These are phyloP conservation scores for Penstemon newberryi DNA, from an alignment of 257 asterid genomes.

Conservation along the genomic window DNA sequence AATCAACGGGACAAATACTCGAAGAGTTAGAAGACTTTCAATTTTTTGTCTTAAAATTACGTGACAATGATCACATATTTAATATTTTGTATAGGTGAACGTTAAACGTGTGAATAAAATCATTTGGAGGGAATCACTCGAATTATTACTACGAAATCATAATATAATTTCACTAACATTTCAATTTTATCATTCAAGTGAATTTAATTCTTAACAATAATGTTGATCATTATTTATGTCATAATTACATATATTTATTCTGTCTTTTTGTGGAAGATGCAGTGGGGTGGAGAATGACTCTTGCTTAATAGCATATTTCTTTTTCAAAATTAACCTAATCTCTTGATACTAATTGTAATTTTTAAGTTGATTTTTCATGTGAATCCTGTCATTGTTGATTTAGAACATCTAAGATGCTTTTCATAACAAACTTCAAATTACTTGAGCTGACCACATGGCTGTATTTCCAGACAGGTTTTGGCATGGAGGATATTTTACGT, in stretches of 20 bases:
- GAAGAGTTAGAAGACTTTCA: too few relatives aligned
- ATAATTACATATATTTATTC: too few relatives aligned
- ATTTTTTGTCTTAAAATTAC: too few relatives aligned
- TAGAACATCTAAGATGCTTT: slow-evolving; percentile 5
- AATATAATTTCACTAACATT: too few relatives aligned
- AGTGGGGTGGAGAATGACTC: slow-evolving; percentile 29
- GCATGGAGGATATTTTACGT: slow-evolving; percentile 74
- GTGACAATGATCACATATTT: too few relatives aligned
- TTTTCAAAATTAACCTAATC: slow-evolving; percentile 8
- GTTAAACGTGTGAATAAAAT: too few relatives aligned
- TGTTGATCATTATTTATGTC: not conserved
- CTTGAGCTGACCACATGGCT: slow-evolving; percentile 29
- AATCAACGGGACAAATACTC: too few relatives aligned
- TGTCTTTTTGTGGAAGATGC: slow-evolving; percentile 10
- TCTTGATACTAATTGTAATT: slow-evolving; percentile 4
- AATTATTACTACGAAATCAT: too few relatives aligned
- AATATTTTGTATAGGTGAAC: too few relatives aligned
- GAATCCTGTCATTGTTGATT: slow-evolving; percentile 2
- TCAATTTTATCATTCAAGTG: too few relatives aligned
- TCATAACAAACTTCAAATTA: slow-evolving; percentile 22
- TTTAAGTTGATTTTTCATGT: not conserved
- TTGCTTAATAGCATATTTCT: not conserved
- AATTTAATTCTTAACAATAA: too few relatives aligned
- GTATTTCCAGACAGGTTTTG: slow-evolving; percentile 83
- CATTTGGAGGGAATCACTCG: too few relatives aligned